Conservation (phyloP, 345 rosid genomes). For the Durio zibethinus region DNA sequence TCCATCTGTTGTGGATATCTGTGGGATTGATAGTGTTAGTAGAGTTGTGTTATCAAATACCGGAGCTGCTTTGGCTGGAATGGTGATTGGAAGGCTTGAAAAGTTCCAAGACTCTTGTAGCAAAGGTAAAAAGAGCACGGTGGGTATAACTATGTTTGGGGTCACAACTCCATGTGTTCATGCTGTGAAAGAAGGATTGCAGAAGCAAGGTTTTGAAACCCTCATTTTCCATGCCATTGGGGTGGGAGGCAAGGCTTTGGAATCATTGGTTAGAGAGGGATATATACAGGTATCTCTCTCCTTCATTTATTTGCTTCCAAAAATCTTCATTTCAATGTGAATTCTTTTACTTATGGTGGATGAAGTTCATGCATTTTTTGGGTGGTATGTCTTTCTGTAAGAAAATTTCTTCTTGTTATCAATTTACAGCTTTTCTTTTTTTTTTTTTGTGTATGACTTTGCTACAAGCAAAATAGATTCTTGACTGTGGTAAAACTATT, state of each 20-base stretch:
- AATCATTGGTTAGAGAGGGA: conserved; percentile 72
- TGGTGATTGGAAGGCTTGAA: conserved; percentile 65
- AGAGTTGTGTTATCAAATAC: conserved; percentile 75
- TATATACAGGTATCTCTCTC: conserved; percentile 60
- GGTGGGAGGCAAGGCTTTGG: conserved; percentile 94
- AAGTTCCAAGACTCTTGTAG: conserved; percentile 12
- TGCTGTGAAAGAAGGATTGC: conserved; percentile 62
- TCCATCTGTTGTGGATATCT: conserved; percentile 87
- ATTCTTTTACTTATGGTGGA: not conserved
- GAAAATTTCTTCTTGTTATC: not conserved
- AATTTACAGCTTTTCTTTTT: not conserved
- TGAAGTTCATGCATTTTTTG: not conserved
- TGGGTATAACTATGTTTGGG: conserved; percentile 94
- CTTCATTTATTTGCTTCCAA: not conserved
- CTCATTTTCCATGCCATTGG: conserved; percentile 96
- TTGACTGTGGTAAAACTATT: not conserved
- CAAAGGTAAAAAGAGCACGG: conserved; percentile 36
- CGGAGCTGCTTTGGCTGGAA: conserved; percentile 86
- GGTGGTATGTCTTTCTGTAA: not conserved
- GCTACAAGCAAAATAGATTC: not conserved
- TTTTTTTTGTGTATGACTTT: not conserved
- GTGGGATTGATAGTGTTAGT: conserved; percentile 88
- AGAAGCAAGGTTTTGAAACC: conserved; percentile 69
- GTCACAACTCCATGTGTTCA: conserved; percentile 85
- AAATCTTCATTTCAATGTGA: not conserved